phyloP scores from a whole-genome alignment of 768 basidiomycete genomes.

The Bullera alba region DNA sequence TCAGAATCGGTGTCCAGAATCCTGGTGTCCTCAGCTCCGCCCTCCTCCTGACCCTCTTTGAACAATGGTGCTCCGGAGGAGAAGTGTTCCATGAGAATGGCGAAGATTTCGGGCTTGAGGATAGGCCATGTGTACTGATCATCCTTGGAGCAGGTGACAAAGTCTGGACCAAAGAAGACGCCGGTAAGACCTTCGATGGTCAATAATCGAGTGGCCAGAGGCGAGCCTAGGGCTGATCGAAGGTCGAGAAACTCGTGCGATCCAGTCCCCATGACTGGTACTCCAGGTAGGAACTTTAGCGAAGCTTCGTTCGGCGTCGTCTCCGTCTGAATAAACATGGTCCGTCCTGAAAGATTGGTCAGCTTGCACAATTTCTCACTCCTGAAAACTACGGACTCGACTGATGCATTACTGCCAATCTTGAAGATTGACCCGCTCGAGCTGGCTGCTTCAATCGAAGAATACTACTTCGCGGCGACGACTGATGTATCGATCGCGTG shows the following conservation, averaged over 20 bases:
- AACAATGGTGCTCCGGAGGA: slow-evolving; percentile 84
- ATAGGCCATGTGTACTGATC: slow-evolving; percentile 65
- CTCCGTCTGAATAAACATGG: slow-evolving; percentile 99
- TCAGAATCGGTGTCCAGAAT: slow-evolving; percentile 93
- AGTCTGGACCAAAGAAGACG: slow-evolving; percentile 96
- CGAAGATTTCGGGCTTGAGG: slow-evolving; percentile 93
- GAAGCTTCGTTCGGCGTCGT: slow-evolving; percentile 95
- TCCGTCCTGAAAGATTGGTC: slow-evolving; percentile 53
- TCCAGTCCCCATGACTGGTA: slow-evolving; percentile 78
- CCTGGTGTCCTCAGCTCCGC: slow-evolving; percentile 81
- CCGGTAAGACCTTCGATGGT: slow-evolving; percentile 82
- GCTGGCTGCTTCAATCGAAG: too few species aligned
- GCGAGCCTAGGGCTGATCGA: slow-evolving; percentile 75
- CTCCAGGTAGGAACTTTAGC: slow-evolving; percentile 93
- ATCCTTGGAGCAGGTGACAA: slow-evolving; percentile 86
- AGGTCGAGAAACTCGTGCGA: slow-evolving; percentile 88
- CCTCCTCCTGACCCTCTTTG: slow-evolving; percentile 63
- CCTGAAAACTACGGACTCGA: too few species aligned
- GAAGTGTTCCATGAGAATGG: slow-evolving; percentile 94
- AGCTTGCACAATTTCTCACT: too few species aligned
- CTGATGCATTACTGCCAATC: too few species aligned
- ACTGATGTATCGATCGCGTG: slow-evolving; percentile 5
- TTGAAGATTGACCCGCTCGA: too few species aligned
- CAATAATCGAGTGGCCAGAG: slow-evolving; percentile 90
- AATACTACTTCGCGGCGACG: too few species aligned